phyloP scores from a whole-genome alignment of 345 rosid genomes.

The Leavenworthia alabamica region DNA sequence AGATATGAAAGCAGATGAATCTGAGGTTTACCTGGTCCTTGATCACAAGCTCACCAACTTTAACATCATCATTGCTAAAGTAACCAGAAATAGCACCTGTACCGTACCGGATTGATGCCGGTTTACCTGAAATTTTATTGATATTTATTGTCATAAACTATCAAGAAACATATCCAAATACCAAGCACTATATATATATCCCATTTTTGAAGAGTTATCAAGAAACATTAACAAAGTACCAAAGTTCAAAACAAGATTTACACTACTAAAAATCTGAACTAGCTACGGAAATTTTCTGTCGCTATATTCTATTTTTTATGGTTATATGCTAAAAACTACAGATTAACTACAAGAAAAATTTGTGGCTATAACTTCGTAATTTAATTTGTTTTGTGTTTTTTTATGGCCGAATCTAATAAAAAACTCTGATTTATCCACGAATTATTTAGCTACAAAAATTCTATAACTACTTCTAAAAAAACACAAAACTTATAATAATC shows the following conservation, averaged over 20 bases:
- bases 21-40: slow-evolving; percentile 47
- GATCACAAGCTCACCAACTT: slow-evolving; percentile 63
- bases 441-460: too few relatives aligned
- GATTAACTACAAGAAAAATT: too few relatives aligned
- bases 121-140: slow-evolving; percentile 45
- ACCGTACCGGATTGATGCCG: slow-evolving; percentile 82
- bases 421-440: too few relatives aligned
- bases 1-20: neutral
- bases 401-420: too few relatives aligned
- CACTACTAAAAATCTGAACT: too few relatives aligned
- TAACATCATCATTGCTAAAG: slow-evolving; percentile 77
- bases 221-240: neutral
- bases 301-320: too few relatives aligned
- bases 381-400: too few relatives aligned
- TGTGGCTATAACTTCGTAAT: too few relatives aligned
- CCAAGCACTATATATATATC: neutral
- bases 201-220: neutral
- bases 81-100: slow-evolving; percentile 80
- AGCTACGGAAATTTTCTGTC: too few relatives aligned
- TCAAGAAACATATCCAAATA: neutral
- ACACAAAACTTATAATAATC: too few relatives aligned
- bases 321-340: too few relatives aligned
- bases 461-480: too few relatives aligned
- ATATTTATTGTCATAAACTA: neutral
- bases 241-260: neutral